Conservation (phyloP, 2,329 filamentous ascomycete genomes). For the Hypoxylon sp. region DNA sequence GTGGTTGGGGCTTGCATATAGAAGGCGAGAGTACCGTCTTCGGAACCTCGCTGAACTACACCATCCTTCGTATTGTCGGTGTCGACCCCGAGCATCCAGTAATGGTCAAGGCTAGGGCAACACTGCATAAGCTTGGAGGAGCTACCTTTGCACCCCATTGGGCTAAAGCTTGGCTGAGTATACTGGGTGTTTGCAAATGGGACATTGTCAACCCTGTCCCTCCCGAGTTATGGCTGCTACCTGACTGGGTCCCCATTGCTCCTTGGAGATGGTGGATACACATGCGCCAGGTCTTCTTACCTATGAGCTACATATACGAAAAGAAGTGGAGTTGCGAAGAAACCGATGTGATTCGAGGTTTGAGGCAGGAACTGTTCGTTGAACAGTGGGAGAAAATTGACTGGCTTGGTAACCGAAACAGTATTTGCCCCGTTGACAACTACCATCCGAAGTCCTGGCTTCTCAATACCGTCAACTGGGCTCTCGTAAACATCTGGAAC, state of each 20-base stretch:
- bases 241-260: constrained; percentile 89
- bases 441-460: constrained; percentile 93
- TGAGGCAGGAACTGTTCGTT: constrained; percentile 86
- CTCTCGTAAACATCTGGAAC: constrained; percentile 83
- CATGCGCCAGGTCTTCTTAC: constrained; percentile 94
- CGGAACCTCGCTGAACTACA: constrained; percentile 91
- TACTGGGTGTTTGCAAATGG: constrained; percentile 87
- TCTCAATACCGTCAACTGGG: constrained; percentile 82
- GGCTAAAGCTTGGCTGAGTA: constrained; percentile 95
- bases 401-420: constrained; percentile 84
- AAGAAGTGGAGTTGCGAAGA: constrained; percentile 83
- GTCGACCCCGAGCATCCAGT: constrained; percentile 85
- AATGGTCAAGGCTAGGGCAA: constrained; percentile 86
- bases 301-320: constrained; percentile 92
- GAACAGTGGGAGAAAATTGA: constrained; percentile 83
- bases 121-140: constrained; percentile 87
- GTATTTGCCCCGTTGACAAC: constrained; percentile 83
- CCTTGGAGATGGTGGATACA: constrained; percentile 99
- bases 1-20: constrained; percentile 97
- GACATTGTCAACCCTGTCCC: constrained; percentile 95
- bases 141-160: constrained; percentile 89
- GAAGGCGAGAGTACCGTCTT: constrained; percentile 94
- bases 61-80: constrained; percentile 82
- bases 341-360: constrained; percentile 77
- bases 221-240: constrained; percentile 92